Evolutionary conservation across 345 rosid genomes (phyloP).

Genomic region (Eucalyptus sp.): DNA sequence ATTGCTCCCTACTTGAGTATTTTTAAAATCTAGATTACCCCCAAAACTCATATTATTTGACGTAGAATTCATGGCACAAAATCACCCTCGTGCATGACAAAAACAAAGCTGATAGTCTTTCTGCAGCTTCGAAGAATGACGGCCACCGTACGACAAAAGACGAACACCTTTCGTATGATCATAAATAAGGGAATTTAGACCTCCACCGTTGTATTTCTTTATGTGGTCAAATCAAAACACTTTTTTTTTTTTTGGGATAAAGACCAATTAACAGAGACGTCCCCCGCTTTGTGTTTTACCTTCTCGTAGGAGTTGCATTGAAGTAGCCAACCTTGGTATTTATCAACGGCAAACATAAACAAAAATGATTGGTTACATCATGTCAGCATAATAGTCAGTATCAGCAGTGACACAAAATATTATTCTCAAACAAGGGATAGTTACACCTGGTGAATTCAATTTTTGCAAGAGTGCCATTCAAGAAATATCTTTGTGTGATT

Average conservation of each 20-base stretch:
- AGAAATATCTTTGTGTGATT: too few relatives aligned
- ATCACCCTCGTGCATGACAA: too few relatives aligned
- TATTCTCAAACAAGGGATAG: too few relatives aligned
- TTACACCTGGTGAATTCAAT: neutral
- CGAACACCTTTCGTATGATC: neutral
- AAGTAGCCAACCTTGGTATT: neutral
- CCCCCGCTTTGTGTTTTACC: too few relatives aligned
- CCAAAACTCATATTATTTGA: too few relatives aligned
- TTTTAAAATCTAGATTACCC: too few relatives aligned
- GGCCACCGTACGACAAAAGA: accelerated
- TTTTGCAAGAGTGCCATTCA: neutral
- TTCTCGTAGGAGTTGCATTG: neutral
- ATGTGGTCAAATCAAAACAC: neutral
- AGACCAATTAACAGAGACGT: neutral
- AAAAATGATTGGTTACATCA: too few relatives aligned
- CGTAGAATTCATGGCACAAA: accelerated
- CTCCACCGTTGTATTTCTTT: neutral
- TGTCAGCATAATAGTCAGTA: too few relatives aligned
- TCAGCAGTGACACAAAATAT: too few relatives aligned
- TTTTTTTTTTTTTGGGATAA: too few relatives aligned
- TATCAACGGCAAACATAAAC: neutral
- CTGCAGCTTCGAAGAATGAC: too few relatives aligned
- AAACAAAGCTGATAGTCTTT: too few relatives aligned
- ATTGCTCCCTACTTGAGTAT: accelerated
- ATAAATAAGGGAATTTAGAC: neutral